Evolutionary conservation across 2,329 filamentous ascomycete genomes (phyloP).

Genomic region (Sporothrix brunneoviolacea): DNA sequence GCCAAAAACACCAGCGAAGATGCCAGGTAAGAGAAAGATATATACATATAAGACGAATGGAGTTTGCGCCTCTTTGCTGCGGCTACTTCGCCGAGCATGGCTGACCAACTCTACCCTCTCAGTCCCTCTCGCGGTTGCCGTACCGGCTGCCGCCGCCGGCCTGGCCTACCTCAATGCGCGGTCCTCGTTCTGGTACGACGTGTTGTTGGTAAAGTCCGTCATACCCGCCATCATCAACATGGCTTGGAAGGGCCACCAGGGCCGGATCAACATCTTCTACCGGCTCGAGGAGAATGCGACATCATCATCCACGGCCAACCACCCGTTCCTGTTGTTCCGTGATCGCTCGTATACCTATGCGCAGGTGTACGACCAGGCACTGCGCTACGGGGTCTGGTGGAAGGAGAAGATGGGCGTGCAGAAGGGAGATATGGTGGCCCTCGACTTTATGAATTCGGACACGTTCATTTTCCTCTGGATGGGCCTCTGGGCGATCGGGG

Average conservation of each 20-base stretch:
- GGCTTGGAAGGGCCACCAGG: constrained; percentile 44
- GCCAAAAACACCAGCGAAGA: background rate
- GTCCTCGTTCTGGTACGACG: constrained; percentile 60
- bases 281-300: constrained; percentile 60
- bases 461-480: constrained; percentile 68
- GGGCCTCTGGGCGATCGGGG: constrained; percentile 76
- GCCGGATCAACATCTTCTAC: constrained; percentile 69
- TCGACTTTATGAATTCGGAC: constrained; percentile 78
- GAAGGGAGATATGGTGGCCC: constrained; percentile 68
- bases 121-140: constrained; percentile 49
- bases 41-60: background rate
- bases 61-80: no score
- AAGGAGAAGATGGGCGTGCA: constrained; percentile 56
- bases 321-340: constrained; percentile 60
- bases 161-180: constrained; percentile 76
- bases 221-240: constrained; percentile 39
- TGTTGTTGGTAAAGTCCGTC: constrained; percentile 49
- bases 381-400: constrained; percentile 72
- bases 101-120: background rate
- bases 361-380: constrained; percentile 62
- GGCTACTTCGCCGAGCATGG: no score
- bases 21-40: constrained; percentile 6
- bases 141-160: constrained; percentile 57
- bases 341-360: constrained; percentile 65
- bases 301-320: constrained; percentile 42